Evolutionary conservation across 306 rosid species (phyloP), one percentile per base, ranked within the genome.

Genomic region (Malus sylvestris): DNA sequence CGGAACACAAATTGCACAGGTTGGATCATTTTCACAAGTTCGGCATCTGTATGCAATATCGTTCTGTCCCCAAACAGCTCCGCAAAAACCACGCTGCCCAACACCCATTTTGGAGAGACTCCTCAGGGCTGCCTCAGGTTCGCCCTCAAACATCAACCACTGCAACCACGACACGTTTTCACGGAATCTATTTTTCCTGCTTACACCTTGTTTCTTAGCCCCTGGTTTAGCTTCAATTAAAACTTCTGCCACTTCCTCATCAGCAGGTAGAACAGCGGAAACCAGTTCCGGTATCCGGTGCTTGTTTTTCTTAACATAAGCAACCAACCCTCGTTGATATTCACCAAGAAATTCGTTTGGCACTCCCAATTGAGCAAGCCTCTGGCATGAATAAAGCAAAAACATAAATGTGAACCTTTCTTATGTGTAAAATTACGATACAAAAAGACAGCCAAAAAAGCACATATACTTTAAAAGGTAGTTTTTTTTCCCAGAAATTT

Each of bases 101-200:
- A 62, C 84, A 79, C 92, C 88, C 89, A 90, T 78, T 18, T 70
- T 66, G 44, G 91, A 81, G 71, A 96, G 97, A 46, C 60, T 76
- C 82, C 42, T 79, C 80, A 87, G 73, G 46, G 88, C 88, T 45
- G 65, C 42, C 42, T 14, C 16, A 3, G 98, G 97, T 12, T 96
- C 96, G 40, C 90, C 91, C 88, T 91, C 93, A 79, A 96, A 96
- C 93, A 96, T 96, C 89, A 96, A 84, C 98, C 99, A 96, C 71
- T 92, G 93, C 65, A 92, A 77, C 98, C 99, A 96, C 44, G 9
- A 14, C 96, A 92, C 76, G 82, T 96, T 87, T 78, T 89, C 93
- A 7, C 79, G 83, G 70, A 92, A 91, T 9, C 27, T 75, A 45
- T 25, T 66, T 81, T 79, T 87, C 87, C 84, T 27, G 16, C 79